Base-by-base conservation (phyloP, 2,329 filamentous ascomycete species). In the Colletotrichum sidae region DNA sequence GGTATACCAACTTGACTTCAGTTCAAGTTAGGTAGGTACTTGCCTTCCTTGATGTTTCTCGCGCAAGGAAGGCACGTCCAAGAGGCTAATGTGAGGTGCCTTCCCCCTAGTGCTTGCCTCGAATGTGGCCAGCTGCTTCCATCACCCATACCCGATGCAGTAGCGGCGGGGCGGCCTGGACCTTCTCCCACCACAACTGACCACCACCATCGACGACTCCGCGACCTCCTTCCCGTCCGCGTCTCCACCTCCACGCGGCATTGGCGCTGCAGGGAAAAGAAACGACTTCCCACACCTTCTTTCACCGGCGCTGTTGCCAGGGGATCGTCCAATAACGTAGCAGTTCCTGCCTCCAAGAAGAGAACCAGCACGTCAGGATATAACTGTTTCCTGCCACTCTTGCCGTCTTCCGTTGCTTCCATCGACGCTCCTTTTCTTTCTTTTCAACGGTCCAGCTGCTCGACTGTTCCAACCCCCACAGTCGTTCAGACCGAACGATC, bases 231-330 rank as follows among this genome's bases (percentile, higher is more conserved):
- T 25, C 25, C 25, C 25, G 25, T 25, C 25, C 53, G 37, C 45
- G 59, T 44, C 53, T 42, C 63, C 58, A 53, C 59, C 63, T 61
- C 59, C 47, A 66, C 41, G 53, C 41, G 42, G 53, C 41, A 45
- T 54, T 53, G 63, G 63, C 41, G 59, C 46, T 41, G 52, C 41
- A 62, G 25, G 51, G 42, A 57, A 63, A 53, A 63, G 59, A 53
- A 66, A 66, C 25, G 39, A 25, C 25, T 25, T 39, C 10, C n/a
- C 53, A 63, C 58, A 37, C 47, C 59, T 60, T 66, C 58, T 57
- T 57, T 57, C 47, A 63, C 52, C 49, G 47, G 59, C 37, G 41
- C 45, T 47, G 13, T 39, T 45, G 34, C 37, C 44, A 60, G 42
- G 53, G 51, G 53, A 47, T 54, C 13, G 17, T 39, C 58, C 49